A percentile compares a stretch with the other conserved stretches of the same genome.
phyloP scores from a whole-genome alignment of 345 rosid species.

The Schrenkiella parvula region DNA sequence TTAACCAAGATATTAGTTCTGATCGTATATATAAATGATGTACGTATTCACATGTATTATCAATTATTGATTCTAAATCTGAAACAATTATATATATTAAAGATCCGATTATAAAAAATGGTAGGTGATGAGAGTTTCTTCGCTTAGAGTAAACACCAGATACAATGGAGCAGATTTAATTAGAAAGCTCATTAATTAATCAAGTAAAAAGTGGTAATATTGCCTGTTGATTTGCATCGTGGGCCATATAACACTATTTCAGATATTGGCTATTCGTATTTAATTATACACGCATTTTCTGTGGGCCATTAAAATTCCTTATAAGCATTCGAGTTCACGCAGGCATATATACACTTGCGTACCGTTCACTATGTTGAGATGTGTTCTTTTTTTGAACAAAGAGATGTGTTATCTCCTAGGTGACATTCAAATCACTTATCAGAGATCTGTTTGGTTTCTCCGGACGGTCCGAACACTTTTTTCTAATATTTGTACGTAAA shows the following conservation, averaged over 20 bases:
- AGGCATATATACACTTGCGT: conserved; percentile 1
- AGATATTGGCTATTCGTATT: conserved; percentile 19
- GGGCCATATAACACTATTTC: conserved; percentile 28
- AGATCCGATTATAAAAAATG: neutral
- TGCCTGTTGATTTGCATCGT: conserved; percentile 18
- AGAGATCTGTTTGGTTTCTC: conserved; percentile 2
- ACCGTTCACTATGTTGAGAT: conserved; percentile 22
- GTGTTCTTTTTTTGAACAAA: too few relatives aligned
- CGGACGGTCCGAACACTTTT: neutral
- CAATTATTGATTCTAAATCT: neutral
- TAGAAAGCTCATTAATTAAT: conserved; percentile 4
- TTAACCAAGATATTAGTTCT: neutral
- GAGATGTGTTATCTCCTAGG: neutral
- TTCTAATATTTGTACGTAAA: neutral
- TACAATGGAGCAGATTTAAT: neutral
- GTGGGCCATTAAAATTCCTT: conserved; percentile 29
- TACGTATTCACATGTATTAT: neutral
- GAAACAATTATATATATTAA: neutral
- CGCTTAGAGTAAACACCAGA: conserved; percentile 5
- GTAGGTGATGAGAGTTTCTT: neutral
- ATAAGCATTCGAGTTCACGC: conserved; percentile 13
- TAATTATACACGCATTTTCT: conserved; percentile 21
- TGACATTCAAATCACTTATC: conserved; percentile 13
- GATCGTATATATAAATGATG: neutral
- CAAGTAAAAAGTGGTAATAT: conserved; percentile 17